Evolutionary conservation across 1,284 basidiomycete genomes (phyloP).

Genomic region (Clitocybe nebularis): DNA sequence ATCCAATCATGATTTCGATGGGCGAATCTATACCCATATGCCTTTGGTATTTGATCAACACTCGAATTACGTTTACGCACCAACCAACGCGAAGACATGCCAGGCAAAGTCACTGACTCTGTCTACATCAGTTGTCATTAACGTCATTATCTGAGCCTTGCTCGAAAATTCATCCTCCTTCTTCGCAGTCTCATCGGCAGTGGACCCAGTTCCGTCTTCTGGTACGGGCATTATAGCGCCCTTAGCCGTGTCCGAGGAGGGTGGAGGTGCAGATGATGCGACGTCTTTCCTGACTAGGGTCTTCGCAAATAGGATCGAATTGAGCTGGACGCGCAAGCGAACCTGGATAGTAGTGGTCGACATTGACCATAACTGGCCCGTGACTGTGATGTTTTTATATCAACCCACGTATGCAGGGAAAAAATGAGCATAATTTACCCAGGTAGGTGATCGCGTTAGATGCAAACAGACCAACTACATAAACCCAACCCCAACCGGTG

Average conservation of each 20-base stretch:
- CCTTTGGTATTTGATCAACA: slow-evolving; percentile 14
- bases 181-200: slow-evolving; percentile 24
- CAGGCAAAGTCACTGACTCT: slow-evolving; percentile 82
- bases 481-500: slow-evolving; percentile 71
- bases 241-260: slow-evolving; percentile 6
- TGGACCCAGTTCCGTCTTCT: slow-evolving; percentile 14
- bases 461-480: slow-evolving; percentile 65
- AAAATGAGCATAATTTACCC: slow-evolving; percentile 38
- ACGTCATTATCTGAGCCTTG: slow-evolving; percentile 87
- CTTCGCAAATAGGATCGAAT: slow-evolving; percentile 84
- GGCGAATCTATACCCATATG: slow-evolving; percentile 78
- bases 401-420: background rate
- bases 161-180: slow-evolving; percentile 81
- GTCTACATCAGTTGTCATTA: slow-evolving; percentile 90
- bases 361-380: slow-evolving; percentile 65
- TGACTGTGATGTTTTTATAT: slow-evolving; percentile 27
- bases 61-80: slow-evolving; percentile 31
- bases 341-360: slow-evolving; percentile 71
- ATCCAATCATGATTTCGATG: slow-evolving; percentile 80
- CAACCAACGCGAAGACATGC: slow-evolving; percentile 69
- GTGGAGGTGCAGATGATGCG: slow-evolving; percentile 52
- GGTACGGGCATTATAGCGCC: slow-evolving; percentile 7
- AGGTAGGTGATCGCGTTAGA: slow-evolving; percentile 59
- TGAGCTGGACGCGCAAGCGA: slow-evolving; percentile 77
- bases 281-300: slow-evolving; percentile 87